These are phyloP conservation scores for Canavalia gladiata DNA, from an alignment of 306 rosid genomes.

Conservation along the genomic window DNA sequence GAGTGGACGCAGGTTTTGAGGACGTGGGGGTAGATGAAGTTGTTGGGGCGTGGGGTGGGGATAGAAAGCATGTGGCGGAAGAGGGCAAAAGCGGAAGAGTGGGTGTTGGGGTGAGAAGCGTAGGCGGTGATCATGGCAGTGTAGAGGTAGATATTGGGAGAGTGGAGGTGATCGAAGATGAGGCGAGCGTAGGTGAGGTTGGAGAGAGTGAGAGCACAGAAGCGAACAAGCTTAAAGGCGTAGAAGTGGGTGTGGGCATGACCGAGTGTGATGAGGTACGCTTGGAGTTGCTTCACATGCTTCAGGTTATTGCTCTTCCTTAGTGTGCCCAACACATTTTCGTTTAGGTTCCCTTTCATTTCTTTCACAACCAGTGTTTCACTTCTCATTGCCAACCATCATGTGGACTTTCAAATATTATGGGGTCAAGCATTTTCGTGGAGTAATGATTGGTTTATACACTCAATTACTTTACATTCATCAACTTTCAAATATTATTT, in stretches of 20 bases:
- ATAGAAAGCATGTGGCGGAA: conserved; percentile 63
- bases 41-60: conserved; percentile 54
- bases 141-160: conserved; percentile 71
- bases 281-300: conserved; percentile 80
- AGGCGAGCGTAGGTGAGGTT: conserved; percentile 67
- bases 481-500: too few species aligned
- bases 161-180: conserved; percentile 60
- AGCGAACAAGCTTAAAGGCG: conserved; percentile 82
- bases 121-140: conserved; percentile 81
- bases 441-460: too few species aligned
- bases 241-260: conserved; percentile 76
- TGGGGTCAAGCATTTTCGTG: too few species aligned
- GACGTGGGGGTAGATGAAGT: conserved; percentile 73
- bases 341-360: conserved; percentile 50
- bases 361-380: background rate
- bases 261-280: conserved; percentile 60
- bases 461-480: too few species aligned
- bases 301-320: conserved; percentile 59
- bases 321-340: conserved; percentile 53
- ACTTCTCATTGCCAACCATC: too few species aligned
- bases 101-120: conserved; percentile 56
- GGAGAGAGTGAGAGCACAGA: conserved; percentile 61
- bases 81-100: conserved; percentile 51
- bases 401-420: too few species aligned
- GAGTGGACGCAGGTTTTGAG: conserved; percentile 58